These are phyloP conservation scores for Rhizomucor pusillus DNA, from an alignment of 371 early-diverging fungal genomes.

Conservation along the genomic window DNA sequence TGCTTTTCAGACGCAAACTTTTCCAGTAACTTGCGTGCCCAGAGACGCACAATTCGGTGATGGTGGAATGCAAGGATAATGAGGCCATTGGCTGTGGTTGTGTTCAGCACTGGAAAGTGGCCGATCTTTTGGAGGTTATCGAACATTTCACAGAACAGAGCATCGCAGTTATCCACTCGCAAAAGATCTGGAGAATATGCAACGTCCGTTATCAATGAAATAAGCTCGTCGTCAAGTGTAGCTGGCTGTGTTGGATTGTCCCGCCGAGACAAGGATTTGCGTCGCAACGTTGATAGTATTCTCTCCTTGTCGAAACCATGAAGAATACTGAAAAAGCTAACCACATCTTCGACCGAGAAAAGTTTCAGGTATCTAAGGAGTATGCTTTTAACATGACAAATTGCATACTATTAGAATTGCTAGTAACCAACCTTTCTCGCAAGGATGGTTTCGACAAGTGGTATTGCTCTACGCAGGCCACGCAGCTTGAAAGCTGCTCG, in stretches of 20 bases:
- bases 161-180: slow-evolving; percentile 16
- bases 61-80: slow-evolving; percentile 29
- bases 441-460: slow-evolving; percentile 28
- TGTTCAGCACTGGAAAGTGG: slow-evolving; percentile 22
- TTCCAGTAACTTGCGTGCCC: slow-evolving; percentile 43
- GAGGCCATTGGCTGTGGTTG: slow-evolving; percentile 14
- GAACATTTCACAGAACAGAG: slow-evolving; percentile 21
- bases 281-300: slow-evolving; percentile 12
- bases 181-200: slow-evolving; percentile 16
- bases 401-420: background rate
- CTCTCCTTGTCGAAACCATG: slow-evolving; percentile 31
- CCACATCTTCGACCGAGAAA: slow-evolving; percentile 34
- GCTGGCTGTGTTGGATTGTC: background rate
- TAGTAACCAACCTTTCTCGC: slow-evolving; percentile 20
- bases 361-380: slow-evolving; percentile 26
- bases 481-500: slow-evolving; percentile 26
- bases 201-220: slow-evolving; percentile 32
- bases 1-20: slow-evolving; percentile 14
- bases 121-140: slow-evolving; percentile 28
- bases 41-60: slow-evolving; percentile 32
- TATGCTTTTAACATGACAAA: background rate
- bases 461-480: slow-evolving; percentile 27
- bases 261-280: background rate
- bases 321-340: slow-evolving; percentile 28
- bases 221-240: slow-evolving; percentile 14